These are phyloP conservation scores for Grammothele lineata DNA, from an alignment of 768 basidiomycete species.

Conservation along the genomic window DNA sequence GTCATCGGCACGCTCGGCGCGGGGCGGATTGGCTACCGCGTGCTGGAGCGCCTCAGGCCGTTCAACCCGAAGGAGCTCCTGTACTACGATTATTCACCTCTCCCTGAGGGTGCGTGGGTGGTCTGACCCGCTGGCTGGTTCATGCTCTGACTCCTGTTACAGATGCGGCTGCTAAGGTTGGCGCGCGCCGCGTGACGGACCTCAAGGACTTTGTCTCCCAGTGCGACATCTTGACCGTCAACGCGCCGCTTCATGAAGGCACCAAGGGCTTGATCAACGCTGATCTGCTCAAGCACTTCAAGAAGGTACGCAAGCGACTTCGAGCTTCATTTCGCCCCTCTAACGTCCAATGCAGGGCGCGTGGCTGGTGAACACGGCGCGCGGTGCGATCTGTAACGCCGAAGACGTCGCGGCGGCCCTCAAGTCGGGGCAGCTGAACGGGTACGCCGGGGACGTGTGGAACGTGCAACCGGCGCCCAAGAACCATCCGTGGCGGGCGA, in stretches of 20 bases:
- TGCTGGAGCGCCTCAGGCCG: slow-evolving; percentile 71
- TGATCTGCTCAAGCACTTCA: slow-evolving; percentile 82
- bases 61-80: slow-evolving; percentile 89
- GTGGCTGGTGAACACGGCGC: slow-evolving; percentile 91
- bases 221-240: slow-evolving; percentile 80
- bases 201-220: slow-evolving; percentile 54
- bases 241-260: slow-evolving; percentile 83
- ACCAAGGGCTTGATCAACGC: slow-evolving; percentile 79
- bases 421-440: slow-evolving; percentile 68
- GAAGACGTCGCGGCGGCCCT: slow-evolving; percentile 76
- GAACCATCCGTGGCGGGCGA: slow-evolving; percentile 82
- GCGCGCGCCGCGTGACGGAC: slow-evolving; percentile 72
- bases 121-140: background rate
- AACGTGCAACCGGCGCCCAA: slow-evolving; percentile 82
- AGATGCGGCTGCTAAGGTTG: slow-evolving; percentile 64
- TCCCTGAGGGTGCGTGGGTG: slow-evolving; percentile 38
- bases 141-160: background rate
- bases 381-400: slow-evolving; percentile 86
- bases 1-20: slow-evolving; percentile 86
- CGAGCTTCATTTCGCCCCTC: background rate
- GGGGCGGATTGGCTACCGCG: slow-evolving; percentile 84
- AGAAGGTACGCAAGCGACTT: slow-evolving; percentile 40
- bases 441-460: slow-evolving; percentile 66
- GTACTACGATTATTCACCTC: slow-evolving; percentile 82
- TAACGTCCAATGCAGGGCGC: slow-evolving; percentile 42